Evolutionary conservation across 2,329 filamentous ascomycete species (phyloP), one percentile per base, ranked within the genome.

Genomic region (Sporothrix protearum): DNA sequence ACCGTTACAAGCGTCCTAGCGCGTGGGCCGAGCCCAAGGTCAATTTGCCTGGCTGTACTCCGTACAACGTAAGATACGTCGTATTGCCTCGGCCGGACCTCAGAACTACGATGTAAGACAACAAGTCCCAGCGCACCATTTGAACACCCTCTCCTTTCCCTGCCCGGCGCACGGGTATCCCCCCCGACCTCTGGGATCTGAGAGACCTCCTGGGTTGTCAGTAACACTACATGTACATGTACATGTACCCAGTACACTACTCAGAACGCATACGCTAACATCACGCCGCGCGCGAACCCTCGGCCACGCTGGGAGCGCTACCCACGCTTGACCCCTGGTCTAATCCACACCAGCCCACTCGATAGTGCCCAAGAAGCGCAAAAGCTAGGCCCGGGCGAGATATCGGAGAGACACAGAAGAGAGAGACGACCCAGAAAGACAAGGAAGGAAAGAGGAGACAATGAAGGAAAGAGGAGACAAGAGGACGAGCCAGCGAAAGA

Each of bases 1-100:
- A 55, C 63, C 70, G 70, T 71, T 69, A 59, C 68, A 71, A 68
- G 45, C 39, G 66, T 69, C 70, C 45, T 69, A 71, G 70, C 57
- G 70, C 42, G 66, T 69, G 55, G 64, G 70, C 45, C 28, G 28
- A 45, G 42, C 55, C 57, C 55, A 42, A 30, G 45, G 51, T 55
- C 55, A 68, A 61, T 63, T 55, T 63, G 64, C 45, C 55, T 53
- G 55, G 45, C 53, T 25, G 68, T 39, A n/a, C n/a, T n/a, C n/a
- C n/a, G n/a, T n/a, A n/a, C n/a, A n/a, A n/a, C n/a, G n/a, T n/a
- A n/a, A n/a, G n/a, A n/a, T n/a, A n/a, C n/a, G n/a, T n/a, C 8
- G 33, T 36, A 53, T 64, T 51, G 69, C 30, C 55, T 53, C 45
- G 64, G 45, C 64, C 53, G 28, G 30, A 55, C 70, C 36, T 42